phyloP scores from a whole-genome alignment of 2,329 filamentous ascomycete species.

The Geosmithia morbida region DNA sequence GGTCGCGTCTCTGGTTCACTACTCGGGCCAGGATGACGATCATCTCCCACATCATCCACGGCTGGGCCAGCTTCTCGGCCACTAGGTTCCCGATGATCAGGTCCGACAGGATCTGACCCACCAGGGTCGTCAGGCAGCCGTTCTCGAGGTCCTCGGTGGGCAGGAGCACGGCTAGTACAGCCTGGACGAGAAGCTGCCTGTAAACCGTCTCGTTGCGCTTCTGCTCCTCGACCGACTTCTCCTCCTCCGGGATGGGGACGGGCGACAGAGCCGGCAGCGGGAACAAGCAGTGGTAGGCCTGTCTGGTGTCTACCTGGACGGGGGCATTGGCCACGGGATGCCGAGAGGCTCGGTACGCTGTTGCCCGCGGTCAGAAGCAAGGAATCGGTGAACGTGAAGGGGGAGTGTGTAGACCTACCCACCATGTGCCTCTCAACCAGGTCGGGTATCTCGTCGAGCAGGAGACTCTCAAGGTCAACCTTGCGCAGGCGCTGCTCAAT shows the following conservation, averaged over 20 bases:
- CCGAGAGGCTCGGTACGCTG: constrained; percentile 61
- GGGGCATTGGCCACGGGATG: constrained; percentile 41
- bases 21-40: constrained; percentile 55
- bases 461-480: constrained; percentile 67
- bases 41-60: constrained; percentile 78
- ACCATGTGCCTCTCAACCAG: constrained; percentile 67
- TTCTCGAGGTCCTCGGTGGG: constrained; percentile 90
- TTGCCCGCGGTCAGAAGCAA: constrained; percentile 2
- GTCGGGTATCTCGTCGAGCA: constrained; percentile 79
- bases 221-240: constrained; percentile 34
- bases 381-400: neutral
- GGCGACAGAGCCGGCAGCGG: constrained; percentile 72
- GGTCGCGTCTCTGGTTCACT: constrained; percentile 14
- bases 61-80: constrained; percentile 67
- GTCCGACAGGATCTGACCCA: constrained; percentile 79
- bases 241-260: constrained; percentile 43
- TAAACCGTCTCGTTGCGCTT: constrained; percentile 67
- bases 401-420: constrained; percentile 40
- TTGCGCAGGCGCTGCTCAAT: constrained; percentile 75
- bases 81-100: constrained; percentile 76
- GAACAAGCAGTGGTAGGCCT: constrained; percentile 71
- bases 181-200: constrained; percentile 76
- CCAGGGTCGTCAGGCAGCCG: constrained; percentile 65
- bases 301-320: constrained; percentile 45
- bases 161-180: constrained; percentile 66